Percentiles rank a stretch among this genome's conserved stretches.
These are phyloP conservation scores for Colletotrichum neosansevieriae DNA, from an alignment of 2,329 filamentous ascomycete species.

Conservation along the genomic window DNA sequence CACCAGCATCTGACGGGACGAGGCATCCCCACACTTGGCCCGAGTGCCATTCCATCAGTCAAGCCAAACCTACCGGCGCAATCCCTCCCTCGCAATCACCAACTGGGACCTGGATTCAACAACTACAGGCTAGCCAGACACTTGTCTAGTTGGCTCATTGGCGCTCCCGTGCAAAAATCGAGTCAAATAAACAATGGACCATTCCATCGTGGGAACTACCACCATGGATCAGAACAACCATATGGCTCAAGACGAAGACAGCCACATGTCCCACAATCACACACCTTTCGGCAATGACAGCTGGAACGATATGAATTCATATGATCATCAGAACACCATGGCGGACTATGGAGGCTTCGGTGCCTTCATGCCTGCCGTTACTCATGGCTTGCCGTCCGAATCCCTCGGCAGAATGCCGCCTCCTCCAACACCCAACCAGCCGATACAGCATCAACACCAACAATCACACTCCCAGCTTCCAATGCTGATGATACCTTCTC, in stretches of 20 bases:
- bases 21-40: slow-evolving; percentile 47
- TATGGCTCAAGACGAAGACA: slow-evolving; percentile 54
- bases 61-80: slow-evolving; percentile 32
- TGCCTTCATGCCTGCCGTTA: slow-evolving; percentile 67
- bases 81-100: slow-evolving; percentile 34
- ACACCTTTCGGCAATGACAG: slow-evolving; percentile 58
- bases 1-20: slow-evolving; percentile 48
- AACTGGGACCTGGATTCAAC: slow-evolving; percentile 32
- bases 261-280: slow-evolving; percentile 50
- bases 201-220: slow-evolving; percentile 58
- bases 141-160: slow-evolving; percentile 13
- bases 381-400: slow-evolving; percentile 62
- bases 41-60: slow-evolving; percentile 38
- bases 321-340: slow-evolving; percentile 75
- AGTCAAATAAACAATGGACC: slow-evolving; percentile 55
- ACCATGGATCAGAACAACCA: slow-evolving; percentile 62
- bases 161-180: not conserved
- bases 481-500: slow-evolving; percentile 77
- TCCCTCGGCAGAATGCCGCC: slow-evolving; percentile 66
- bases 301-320: slow-evolving; percentile 70
- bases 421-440: slow-evolving; percentile 65
- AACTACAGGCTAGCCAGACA: slow-evolving; percentile 15
- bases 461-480: slow-evolving; percentile 67
- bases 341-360: slow-evolving; percentile 72
- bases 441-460: slow-evolving; percentile 49